Evolutionary conservation across 805 yeast species (phyloP), one percentile per base, ranked within the genome.

Genomic region (Priceomyces melissophilus): DNA sequence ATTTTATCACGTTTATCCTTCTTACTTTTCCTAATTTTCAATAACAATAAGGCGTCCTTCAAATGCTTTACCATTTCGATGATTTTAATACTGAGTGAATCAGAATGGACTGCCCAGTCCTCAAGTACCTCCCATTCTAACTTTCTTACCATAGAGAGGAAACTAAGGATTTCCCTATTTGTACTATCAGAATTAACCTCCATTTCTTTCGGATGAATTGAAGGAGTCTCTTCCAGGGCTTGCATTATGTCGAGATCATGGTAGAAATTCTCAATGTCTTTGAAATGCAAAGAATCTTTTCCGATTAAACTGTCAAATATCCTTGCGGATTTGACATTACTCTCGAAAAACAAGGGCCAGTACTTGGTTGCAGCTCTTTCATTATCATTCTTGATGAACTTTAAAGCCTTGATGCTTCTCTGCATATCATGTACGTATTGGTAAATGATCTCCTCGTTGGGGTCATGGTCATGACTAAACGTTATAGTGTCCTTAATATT

Each of bases 371-470:
- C 48, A 32, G 57, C 34, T 35, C 55, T 43, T 28, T 52, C 48
- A 27, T 63, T 51, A 39, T 65, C 70, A 15, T 45, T 31, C 7
- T 42, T 45, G 13, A 76, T 44, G 43, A 60, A 76, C 35, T 66
- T 65, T 30, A 77, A 52, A 1, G 78, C 81, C 14, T 69, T 67
- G 25, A 69, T 54, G 1, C 75, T 60, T 4, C 58, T 50, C 37
- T 64, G 59, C 8, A 74, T 47, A 45, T 74, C 78, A 42, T 69
- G 66, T 40, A 67, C 68, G 64, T 76, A 75, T 35, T 61, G 63
- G n/a, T 50, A 46, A 9, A 73, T 55, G 10, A 62, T 46, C 27
- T 63, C 65, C 48, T 74, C 78, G 41, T 71, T 75, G 3, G 47
- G 41, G 39, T 55, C 57, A 23, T 44, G 44, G 23, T 46, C 49